A percentile compares a stretch with the other conserved stretches of the same genome.
phyloP scores from a whole-genome alignment of 1,284 basidiomycete genomes.

The Puccinia polysora region DNA sequence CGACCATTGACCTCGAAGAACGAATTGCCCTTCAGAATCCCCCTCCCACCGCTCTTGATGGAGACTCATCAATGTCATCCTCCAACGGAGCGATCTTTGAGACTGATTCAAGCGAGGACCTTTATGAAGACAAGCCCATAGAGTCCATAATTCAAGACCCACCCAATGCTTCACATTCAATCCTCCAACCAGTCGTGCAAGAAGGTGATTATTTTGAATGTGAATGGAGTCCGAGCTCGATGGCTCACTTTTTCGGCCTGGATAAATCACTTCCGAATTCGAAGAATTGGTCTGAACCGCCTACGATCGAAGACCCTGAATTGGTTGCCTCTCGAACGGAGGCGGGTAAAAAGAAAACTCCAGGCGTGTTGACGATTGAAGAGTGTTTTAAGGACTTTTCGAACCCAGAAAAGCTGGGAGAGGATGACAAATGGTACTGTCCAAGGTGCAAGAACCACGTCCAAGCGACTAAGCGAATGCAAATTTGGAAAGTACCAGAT shows the following conservation, averaged over 20 bases:
- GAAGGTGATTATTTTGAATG: conserved; percentile 73
- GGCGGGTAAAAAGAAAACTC: conserved; percentile 45
- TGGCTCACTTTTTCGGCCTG: conserved; percentile 67
- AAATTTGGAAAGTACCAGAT: conserved; percentile 96
- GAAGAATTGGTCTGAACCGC: conserved; percentile 48
- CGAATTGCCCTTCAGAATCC: background rate
- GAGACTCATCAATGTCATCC: conserved; percentile 42
- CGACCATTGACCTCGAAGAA: conserved; percentile 45
- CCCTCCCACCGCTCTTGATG: background rate
- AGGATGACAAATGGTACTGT: conserved; percentile 98
- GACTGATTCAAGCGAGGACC: conserved; percentile 43
- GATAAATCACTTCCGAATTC: conserved; percentile 47
- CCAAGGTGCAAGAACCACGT: conserved; percentile 95
- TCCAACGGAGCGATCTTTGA: conserved; percentile 48
- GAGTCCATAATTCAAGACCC: conserved; percentile 45
- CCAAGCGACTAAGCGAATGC: conserved; percentile 96
- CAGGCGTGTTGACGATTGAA: conserved; percentile 69
- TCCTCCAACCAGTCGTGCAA: conserved; percentile 60
- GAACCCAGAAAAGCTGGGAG: conserved; percentile 86
- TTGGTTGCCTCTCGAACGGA: conserved; percentile 37
- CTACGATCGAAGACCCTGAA: conserved; percentile 48
- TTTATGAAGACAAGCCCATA: conserved; percentile 26
- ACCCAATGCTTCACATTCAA: conserved; percentile 52
- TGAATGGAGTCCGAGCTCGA: conserved; percentile 73
- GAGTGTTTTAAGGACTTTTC: conserved; percentile 96